phyloP scores from a whole-genome alignment of 129 eudicot genomes.

The Lonicera japonica region DNA sequence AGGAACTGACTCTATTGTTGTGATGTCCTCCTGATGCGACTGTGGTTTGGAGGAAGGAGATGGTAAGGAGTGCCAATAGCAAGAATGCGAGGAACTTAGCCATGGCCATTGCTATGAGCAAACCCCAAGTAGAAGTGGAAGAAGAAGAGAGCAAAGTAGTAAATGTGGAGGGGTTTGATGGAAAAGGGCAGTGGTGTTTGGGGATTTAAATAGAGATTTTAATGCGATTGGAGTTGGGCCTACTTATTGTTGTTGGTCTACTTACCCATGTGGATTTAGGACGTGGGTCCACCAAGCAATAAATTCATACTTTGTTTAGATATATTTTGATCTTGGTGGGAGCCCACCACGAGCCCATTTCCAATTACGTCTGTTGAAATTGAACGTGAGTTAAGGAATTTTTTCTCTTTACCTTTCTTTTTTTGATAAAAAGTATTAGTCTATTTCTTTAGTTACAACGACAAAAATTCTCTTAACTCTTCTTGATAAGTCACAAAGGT shows the following conservation, averaged over 20 bases:
- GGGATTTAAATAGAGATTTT: slow-evolving; percentile 11
- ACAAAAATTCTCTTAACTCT: no score
- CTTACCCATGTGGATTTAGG: not conserved
- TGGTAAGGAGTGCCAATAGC: slow-evolving; percentile 46
- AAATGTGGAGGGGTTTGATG: not conserved
- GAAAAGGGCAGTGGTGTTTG: not conserved
- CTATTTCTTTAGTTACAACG: no score
- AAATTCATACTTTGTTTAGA: not conserved
- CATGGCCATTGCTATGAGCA: slow-evolving; percentile 23
- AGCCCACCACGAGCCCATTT: no score
- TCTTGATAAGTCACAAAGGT: no score
- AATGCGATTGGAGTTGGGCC: not conserved
- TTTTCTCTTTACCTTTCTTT: no score
- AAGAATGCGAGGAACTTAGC: slow-evolving; percentile 43
- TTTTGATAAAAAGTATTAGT: no score
- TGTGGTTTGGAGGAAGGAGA: slow-evolving; percentile 38
- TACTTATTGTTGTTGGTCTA: not conserved
- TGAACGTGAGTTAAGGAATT: no score
- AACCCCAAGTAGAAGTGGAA: not conserved
- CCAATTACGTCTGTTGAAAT: no score
- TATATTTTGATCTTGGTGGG: no score
- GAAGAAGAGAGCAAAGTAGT: not conserved
- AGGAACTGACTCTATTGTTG: no score
- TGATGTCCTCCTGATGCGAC: slow-evolving; percentile 7
- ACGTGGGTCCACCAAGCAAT: not conserved